Base-by-base conservation (phyloP, 2,329 filamentous ascomycete species). In the Pseudogymnoascus sp. region DNA sequence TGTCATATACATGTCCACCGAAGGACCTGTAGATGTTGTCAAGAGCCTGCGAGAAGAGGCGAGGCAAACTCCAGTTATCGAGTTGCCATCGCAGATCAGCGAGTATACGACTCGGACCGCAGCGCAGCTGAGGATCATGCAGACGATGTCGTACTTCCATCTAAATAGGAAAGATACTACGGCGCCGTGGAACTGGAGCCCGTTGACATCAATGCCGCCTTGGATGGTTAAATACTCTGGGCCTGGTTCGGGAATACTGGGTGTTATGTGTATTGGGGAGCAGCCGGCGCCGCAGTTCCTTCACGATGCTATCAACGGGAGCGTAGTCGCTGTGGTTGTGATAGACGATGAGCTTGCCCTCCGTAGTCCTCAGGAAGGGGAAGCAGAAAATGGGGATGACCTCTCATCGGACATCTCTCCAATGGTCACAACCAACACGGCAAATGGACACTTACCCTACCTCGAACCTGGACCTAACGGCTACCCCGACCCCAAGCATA, bases 61-160 rank as follows among this genome's bases (percentile, higher is more conserved):
- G 14, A 69, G 68, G 9, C 68, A 72, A 28, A 75, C 75, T 4
- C 68, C 69, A 0, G 78, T 88, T 49, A 75, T 77, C 40, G 77
- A 79, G 4, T 75, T 91, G 3, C 82, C 86, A 4, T 87, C 88
- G 1, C 82, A 87, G 68, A 74, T 80, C 7, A 79, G 79, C n/a
- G 82, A 85, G 42, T 78, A 78, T 42, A 79, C 79, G 1, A 77
- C 82, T 2, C 79, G 87, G 38, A 89, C 86, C 8, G 82, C 88
- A 0, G 80, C 84, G 0, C 86, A 93, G 65, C 74, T 90, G 2
- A 79, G 88, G 60, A 81, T 82, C 5, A 91, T 93, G 88, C 88
- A 92, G 68, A 84, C 82, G n/a, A 87, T 91, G 80, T 87, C 89
- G 0, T 93, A 93, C 69, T 91, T 93, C 69, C 90, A 93, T 71